Base-by-base conservation (phyloP, 169 alveolate species). In the Cardiosporidium cionae region DNA sequence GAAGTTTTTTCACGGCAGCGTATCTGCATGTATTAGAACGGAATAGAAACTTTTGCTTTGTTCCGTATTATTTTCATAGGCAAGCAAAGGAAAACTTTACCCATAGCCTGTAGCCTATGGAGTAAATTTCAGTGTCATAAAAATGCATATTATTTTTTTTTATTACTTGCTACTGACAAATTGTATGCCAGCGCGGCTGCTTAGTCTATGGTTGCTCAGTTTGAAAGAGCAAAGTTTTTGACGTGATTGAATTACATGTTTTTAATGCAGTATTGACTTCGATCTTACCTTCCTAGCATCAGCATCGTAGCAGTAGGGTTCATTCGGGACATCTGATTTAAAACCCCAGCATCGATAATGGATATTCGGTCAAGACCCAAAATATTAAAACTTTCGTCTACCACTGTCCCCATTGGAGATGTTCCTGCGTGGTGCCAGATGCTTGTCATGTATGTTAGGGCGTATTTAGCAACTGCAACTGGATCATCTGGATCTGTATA, bases 331-430 rank as follows among this genome's bases (percentile, higher is more conserved):
- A 74, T 28, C 36, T 80, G 77, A 28, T 66, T 63, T 66, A 80
- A 67, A 7, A 73, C 78, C 25, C 78, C 64, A 7, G 78, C 81
- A 36, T 80, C 85, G 54, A 80, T 76, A 7, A 80, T 68, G 52
- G 81, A 65, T 31, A 80, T 80, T 44, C 74, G 69, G 2, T 22
- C 32, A 33, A 74, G 68, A 9, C 81, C 82, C 52, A 22, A 53
- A 54, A 80, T 70, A 22, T 52, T 64, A 70, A 80, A 80, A 25
- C 68, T 65, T 27, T 74, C 63, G 67, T 80, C 82, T 6, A 80
- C 85, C 16, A 73, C 78, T 58, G 25, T 62, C 70, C 82, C 85
- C 78, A 80, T 70, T n/a, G 78, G 81, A 0, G 80, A 80, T 27
- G 81, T 69, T 32, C 80, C 80, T 66, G 64, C 69, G n/a, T 68